Evolutionary conservation across 257 asterid genomes (phyloP), one percentile per base, ranked within the genome.

Genomic region (Misopates orontium): DNA sequence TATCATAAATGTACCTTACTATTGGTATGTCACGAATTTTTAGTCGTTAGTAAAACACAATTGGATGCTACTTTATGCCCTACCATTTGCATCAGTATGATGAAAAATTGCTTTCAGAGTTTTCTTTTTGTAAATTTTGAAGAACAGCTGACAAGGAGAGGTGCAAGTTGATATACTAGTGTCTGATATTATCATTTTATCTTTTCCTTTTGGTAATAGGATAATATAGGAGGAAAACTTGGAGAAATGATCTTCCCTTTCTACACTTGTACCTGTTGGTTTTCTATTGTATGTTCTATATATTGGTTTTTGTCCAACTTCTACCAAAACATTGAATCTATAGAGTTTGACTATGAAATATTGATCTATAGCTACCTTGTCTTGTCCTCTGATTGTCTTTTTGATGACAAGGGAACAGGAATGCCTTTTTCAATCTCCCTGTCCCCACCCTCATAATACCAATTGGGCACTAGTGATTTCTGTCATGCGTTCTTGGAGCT

Each of bases 261-360:
- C n/a, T 54, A 52, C 53, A 52, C 48, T 20, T 1, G 13, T 54
- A 31, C 8, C 11, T 47, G 8, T 63, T n/a, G 18, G 10, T 63
- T 45, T 25, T 11, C 42, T 11, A 6, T 47, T 3, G 42, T 36
- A 1, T 17, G 7, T 16, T 59, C 7, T n/a, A 47, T 39, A 24
- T 25, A 21, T 61, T 44, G 17, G 8, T 42, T 61, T 47, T 62
- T n/a, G 44, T 62, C 56, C 31, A 16, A 48, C 57, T 63, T 21
- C 5, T 13, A 23, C 11, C 24, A 25, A 2, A 62, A 45, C 8
- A 60, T n/a, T 4, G 66, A 62, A 4, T 55, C 36, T 28, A 2
- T 28, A 28, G 36, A 62, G 11, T 47, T 9, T 24, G 67, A 28
- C 58, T 12, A 15, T 0, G 24, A 36, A 63, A 21, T 40, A 39